Evolutionary conservation across 2,329 filamentous ascomycete species (phyloP).

Genomic region (Phoma sp.): DNA sequence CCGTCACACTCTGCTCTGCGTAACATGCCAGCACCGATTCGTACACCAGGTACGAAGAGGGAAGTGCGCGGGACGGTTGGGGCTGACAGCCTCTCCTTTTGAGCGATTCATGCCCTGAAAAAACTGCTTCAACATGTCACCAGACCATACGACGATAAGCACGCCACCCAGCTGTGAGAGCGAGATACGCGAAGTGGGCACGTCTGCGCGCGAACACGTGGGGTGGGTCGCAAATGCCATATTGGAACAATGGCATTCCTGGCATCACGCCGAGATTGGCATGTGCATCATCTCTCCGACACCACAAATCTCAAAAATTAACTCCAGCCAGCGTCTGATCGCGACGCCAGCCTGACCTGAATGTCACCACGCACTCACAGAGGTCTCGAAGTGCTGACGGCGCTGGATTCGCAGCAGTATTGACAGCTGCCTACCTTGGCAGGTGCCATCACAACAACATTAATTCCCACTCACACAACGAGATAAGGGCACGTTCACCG

Average conservation of each 20-base stretch:
- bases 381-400: conserved; percentile 4
- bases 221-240: conserved; percentile 13
- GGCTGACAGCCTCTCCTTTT: neutral
- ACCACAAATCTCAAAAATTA: conserved; percentile 3
- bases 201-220: conserved; percentile 20
- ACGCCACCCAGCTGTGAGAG: neutral
- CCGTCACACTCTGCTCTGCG: conserved; percentile 16
- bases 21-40: conserved; percentile 11
- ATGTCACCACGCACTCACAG: neutral
- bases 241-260: conserved; percentile 13
- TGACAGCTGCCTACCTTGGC: conserved; percentile 14
- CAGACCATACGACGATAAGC: conserved; percentile 15
- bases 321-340: neutral
- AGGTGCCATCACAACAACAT: conserved; percentile 5
- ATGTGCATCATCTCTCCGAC: conserved; percentile 13
- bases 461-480: conserved; percentile 3
- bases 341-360: too few relatives aligned
- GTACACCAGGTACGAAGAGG: conserved; percentile 3
- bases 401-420: neutral
- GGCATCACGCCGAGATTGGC: conserved; percentile 7
- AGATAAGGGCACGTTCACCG: conserved; percentile 20
- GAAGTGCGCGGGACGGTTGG: conserved; percentile 3
- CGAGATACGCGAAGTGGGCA: conserved; percentile 12
- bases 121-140: conserved; percentile 1
- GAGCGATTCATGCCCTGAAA: conserved; percentile 10